These are phyloP conservation scores for Gnomoniopsis sp. DNA, from an alignment of 2,329 filamentous ascomycete genomes.

Conservation along the genomic window DNA sequence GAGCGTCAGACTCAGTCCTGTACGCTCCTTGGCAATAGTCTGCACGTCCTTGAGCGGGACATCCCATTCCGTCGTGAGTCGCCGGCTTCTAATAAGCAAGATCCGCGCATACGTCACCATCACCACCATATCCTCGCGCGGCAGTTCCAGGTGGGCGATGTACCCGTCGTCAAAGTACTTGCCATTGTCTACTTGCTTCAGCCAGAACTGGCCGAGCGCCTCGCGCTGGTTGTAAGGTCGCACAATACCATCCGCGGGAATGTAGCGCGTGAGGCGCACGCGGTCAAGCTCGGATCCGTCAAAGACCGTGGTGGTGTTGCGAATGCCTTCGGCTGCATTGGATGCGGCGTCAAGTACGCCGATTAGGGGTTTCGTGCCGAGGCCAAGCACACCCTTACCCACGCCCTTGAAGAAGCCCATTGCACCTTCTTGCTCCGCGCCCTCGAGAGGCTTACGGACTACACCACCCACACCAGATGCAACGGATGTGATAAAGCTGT, in stretches of 20 bases:
- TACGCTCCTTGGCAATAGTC: slow-evolving; percentile 95
- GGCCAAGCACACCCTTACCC: slow-evolving; percentile 86
- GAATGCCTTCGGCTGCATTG: slow-evolving; percentile 94
- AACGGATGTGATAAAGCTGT: slow-evolving; percentile 88
- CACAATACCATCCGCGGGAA: slow-evolving; percentile 88
- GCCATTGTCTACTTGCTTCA: slow-evolving; percentile 96
- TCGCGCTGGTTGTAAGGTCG: slow-evolving; percentile 92
- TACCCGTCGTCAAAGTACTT: slow-evolving; percentile 98
- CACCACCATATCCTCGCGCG: slow-evolving; percentile 81
- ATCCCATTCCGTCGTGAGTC: slow-evolving; percentile 90
- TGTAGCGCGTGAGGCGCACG: slow-evolving; percentile 88
- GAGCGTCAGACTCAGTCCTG: slow-evolving; percentile 82
- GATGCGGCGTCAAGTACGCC: slow-evolving; percentile 96
- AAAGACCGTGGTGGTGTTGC: slow-evolving; percentile 98
- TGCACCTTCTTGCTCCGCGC: slow-evolving; percentile 91
- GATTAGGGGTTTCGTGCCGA: slow-evolving; percentile 96
- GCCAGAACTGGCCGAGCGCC: slow-evolving; percentile 95
- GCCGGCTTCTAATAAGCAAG: slow-evolving; percentile 83
- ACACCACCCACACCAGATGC: slow-evolving; percentile 92
- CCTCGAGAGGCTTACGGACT: slow-evolving; percentile 89
- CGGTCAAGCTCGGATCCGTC: slow-evolving; percentile 92
- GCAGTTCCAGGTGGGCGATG: slow-evolving; percentile 91
- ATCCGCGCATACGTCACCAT: slow-evolving; percentile 88
- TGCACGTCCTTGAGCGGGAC: slow-evolving; percentile 93
- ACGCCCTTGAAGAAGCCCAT: slow-evolving; percentile 96